phyloP scores from a whole-genome alignment of 192 early-diverging fungal genomes.

The Irineochytrium annulatum region DNA sequence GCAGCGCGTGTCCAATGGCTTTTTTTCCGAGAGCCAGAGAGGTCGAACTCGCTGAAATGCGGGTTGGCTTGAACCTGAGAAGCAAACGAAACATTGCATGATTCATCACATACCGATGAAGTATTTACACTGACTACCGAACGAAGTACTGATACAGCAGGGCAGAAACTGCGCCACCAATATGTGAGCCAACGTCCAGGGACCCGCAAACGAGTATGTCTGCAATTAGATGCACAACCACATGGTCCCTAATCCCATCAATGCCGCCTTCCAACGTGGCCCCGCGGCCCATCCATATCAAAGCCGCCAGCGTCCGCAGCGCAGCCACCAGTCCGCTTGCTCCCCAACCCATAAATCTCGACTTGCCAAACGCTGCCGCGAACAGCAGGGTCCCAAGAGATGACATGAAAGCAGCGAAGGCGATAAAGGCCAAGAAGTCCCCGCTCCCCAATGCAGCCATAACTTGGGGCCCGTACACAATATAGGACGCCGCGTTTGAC shows the following conservation, averaged over 20 bases:
- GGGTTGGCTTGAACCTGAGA: too few relatives aligned
- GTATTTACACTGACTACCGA: too few relatives aligned
- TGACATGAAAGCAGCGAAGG: not conserved
- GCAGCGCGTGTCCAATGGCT: too few relatives aligned
- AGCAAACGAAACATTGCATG: too few relatives aligned
- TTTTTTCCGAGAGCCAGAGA: too few relatives aligned
- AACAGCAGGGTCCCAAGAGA: conserved; percentile 1
- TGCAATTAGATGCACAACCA: not conserved
- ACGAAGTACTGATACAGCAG: conserved; percentile 1
- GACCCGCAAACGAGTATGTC: not conserved
- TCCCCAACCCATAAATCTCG: not conserved
- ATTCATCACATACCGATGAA: too few relatives aligned
- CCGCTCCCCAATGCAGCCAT: not conserved
- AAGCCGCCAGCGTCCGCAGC: not conserved
- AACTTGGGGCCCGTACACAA: not conserved
- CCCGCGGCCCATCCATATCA: not conserved
- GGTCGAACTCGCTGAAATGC: too few relatives aligned
- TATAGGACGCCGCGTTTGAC: not conserved
- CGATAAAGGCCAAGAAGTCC: not conserved
- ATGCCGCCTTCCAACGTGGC: not conserved
- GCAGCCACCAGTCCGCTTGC: not conserved
- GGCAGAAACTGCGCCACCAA: not conserved
- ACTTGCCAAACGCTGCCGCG: not conserved
- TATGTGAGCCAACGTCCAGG: not conserved
- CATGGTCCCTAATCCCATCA: not conserved